Evolutionary conservation across 495 filamentous ascomycete genomes (phyloP).

Genomic region (Hyaloscypha hepaticicola): DNA sequence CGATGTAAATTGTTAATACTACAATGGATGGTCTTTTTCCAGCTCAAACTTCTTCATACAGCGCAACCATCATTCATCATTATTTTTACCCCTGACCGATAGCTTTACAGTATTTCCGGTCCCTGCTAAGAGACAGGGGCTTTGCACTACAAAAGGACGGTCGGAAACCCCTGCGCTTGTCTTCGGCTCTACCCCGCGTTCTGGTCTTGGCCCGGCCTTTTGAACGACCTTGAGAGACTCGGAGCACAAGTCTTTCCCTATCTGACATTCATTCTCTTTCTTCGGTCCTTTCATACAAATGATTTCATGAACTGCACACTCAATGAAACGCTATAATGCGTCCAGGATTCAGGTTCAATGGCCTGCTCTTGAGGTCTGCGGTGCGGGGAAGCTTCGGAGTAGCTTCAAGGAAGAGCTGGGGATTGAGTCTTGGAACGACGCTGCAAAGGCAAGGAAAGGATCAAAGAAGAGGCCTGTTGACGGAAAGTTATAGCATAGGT

Average conservation of each 20-base stretch:
- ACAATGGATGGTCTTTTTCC: neutral
- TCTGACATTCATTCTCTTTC: neutral
- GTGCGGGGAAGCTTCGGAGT: neutral
- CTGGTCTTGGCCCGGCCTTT: neutral
- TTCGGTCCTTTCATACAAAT: neutral
- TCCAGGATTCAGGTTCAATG: neutral
- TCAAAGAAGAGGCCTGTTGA: constrained; percentile 18
- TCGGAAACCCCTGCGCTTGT: neutral
- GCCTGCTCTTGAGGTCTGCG: neutral
- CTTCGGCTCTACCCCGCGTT: neutral
- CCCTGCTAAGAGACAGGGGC: neutral
- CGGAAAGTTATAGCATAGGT: constrained; percentile 22
- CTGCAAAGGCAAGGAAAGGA: neutral
- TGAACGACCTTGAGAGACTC: neutral
- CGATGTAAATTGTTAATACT: neutral
- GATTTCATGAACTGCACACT: neutral
- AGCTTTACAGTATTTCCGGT: neutral
- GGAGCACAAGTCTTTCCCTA: neutral
- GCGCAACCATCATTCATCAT: too few species aligned
- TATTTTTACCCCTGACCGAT: neutral
- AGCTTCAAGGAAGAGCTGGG: neutral
- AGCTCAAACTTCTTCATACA: neutral
- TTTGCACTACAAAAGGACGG: neutral
- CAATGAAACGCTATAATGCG: neutral
- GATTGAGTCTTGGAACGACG: neutral